These are phyloP conservation scores for Magnolia changhungtana DNA, from an alignment of 164 flowering plant species.

Conservation along the genomic window DNA sequence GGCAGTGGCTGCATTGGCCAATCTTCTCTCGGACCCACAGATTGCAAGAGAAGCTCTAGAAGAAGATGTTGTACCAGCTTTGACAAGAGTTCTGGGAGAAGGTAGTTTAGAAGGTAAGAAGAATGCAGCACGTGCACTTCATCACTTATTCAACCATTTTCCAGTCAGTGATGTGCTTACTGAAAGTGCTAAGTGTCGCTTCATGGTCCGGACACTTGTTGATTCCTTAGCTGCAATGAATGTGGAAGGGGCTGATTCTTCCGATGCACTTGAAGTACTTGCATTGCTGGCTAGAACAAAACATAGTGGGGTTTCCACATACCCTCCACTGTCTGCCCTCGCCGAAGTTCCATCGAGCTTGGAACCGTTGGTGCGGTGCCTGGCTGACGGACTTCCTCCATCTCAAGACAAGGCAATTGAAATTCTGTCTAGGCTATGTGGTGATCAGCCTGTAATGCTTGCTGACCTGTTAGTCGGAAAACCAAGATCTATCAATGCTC, in stretches of 20 bases:
- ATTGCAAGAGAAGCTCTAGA: constrained; percentile 76
- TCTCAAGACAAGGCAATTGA: constrained; percentile 79
- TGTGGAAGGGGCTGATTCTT: constrained; percentile 50
- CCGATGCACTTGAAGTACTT: constrained; percentile 63
- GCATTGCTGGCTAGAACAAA: constrained; percentile 62
- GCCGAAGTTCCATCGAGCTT: constrained; percentile 66
- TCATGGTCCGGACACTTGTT: constrained; percentile 54
- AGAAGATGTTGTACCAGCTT: constrained; percentile 80
- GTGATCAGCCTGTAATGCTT: constrained; percentile 57
- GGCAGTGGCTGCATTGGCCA: constrained; percentile 87
- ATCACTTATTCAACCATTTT: constrained; percentile 69
- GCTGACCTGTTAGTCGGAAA: constrained; percentile 57
- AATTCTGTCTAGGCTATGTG: constrained; percentile 73
- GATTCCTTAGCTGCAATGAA: constrained; percentile 58
- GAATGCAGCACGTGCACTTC: constrained; percentile 76
- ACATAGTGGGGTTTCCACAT: constrained; percentile 41
- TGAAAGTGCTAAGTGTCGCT: constrained; percentile 64
- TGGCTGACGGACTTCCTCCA: constrained; percentile 60
- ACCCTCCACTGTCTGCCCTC: constrained; percentile 55
- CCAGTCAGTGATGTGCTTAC: constrained; percentile 72
- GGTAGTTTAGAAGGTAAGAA: constrained; percentile 77
- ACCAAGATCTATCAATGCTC: constrained; percentile 42
- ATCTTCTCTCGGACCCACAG: constrained; percentile 75
- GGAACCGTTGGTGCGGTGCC: constrained; percentile 54
- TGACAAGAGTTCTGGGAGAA: constrained; percentile 70